phyloP scores from a whole-genome alignment of 2,329 filamentous ascomycete genomes.

The Aureobasidium subglaciale region DNA sequence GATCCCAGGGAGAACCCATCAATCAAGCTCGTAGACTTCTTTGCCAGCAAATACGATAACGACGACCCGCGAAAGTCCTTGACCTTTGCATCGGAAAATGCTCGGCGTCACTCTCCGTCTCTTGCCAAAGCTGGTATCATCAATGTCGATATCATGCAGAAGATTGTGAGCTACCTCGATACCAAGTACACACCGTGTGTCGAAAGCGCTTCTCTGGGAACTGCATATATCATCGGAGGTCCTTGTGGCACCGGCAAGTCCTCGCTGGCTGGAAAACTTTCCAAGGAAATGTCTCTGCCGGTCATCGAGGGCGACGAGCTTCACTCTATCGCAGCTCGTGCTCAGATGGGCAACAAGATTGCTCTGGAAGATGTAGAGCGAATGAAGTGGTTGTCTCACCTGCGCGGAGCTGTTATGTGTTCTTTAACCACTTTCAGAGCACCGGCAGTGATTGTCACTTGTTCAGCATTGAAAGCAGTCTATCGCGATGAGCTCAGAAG shows the following conservation, averaged over 20 bases:
- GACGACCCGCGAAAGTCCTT: slow-evolving; percentile 34
- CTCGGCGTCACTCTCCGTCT: slow-evolving; percentile 15
- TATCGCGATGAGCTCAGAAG: slow-evolving; percentile 31
- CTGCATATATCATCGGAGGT: slow-evolving; percentile 32
- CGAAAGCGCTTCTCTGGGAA: slow-evolving; percentile 15
- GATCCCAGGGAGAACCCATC: slow-evolving; percentile 27
- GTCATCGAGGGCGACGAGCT: slow-evolving; percentile 38
- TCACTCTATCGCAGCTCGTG: slow-evolving; percentile 34
- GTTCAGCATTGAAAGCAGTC: slow-evolving; percentile 32
- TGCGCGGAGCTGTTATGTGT: slow-evolving; percentile 33
- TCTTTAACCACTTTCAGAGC: slow-evolving; percentile 22
- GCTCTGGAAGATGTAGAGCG: slow-evolving; percentile 88
- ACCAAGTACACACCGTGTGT: neutral
- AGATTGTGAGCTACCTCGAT: slow-evolving; percentile 20
- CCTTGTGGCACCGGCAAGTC: slow-evolving; percentile 39
- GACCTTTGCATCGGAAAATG: slow-evolving; percentile 42
- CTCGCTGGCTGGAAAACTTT: slow-evolving; percentile 30
- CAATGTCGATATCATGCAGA: slow-evolving; percentile 21
- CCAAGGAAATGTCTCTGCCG: slow-evolving; percentile 25
- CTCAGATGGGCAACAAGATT: slow-evolving; percentile 80
- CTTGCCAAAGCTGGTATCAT: slow-evolving; percentile 20
- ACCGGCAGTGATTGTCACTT: slow-evolving; percentile 31
- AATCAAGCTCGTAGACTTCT: slow-evolving; percentile 29
- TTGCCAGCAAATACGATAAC: slow-evolving; percentile 31
- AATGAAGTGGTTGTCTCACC: slow-evolving; percentile 80